phyloP scores from a whole-genome alignment of 140 eudicot genomes.

The Anethum foeniculum region DNA sequence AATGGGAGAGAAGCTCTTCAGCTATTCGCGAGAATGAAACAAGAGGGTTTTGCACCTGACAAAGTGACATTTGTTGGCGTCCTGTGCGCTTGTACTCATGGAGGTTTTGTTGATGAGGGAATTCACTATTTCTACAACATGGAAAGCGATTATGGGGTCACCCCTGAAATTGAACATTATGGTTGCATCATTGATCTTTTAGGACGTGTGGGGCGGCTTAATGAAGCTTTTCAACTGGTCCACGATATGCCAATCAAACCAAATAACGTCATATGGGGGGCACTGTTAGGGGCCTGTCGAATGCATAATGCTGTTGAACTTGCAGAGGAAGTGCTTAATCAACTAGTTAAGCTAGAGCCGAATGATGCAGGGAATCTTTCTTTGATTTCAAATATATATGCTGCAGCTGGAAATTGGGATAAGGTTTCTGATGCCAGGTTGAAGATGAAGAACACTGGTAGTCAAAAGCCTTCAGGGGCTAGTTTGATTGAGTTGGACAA shows the following conservation, averaged over 20 bases:
- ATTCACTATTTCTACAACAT: slow-evolving; percentile 52
- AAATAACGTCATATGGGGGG: slow-evolving; percentile 76
- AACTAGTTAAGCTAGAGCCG: slow-evolving; percentile 53
- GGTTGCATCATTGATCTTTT: slow-evolving; percentile 87
- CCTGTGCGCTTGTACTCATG: slow-evolving; percentile 78
- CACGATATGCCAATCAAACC: slow-evolving; percentile 80
- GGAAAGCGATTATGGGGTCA: slow-evolving; percentile 57
- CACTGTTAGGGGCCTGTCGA: slow-evolving; percentile 81
- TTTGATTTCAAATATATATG: slow-evolving; percentile 68
- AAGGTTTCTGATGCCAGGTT: slow-evolving; percentile 52
- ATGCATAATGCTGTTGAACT: slow-evolving; percentile 59
- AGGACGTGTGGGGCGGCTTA: slow-evolving; percentile 75
- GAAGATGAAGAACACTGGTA: slow-evolving; percentile 46
- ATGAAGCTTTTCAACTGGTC: slow-evolving; percentile 69
- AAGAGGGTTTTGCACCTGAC: slow-evolving; percentile 64
- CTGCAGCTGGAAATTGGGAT: slow-evolving; percentile 72
- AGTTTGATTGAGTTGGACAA: slow-evolving; percentile 61
- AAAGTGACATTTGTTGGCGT: slow-evolving; percentile 74
- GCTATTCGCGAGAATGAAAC: slow-evolving; percentile 54
- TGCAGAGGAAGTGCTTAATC: slow-evolving; percentile 58
- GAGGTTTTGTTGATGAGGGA: slow-evolving; percentile 61
- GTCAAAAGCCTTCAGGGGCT: slow-evolving; percentile 58
- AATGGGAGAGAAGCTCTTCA: slow-evolving; percentile 61
- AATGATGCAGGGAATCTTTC: slow-evolving; percentile 52
- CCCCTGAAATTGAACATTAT: slow-evolving; percentile 75